Base-by-base conservation (phyloP, 345 rosid genomes). In the Durio zibethinus region DNA sequence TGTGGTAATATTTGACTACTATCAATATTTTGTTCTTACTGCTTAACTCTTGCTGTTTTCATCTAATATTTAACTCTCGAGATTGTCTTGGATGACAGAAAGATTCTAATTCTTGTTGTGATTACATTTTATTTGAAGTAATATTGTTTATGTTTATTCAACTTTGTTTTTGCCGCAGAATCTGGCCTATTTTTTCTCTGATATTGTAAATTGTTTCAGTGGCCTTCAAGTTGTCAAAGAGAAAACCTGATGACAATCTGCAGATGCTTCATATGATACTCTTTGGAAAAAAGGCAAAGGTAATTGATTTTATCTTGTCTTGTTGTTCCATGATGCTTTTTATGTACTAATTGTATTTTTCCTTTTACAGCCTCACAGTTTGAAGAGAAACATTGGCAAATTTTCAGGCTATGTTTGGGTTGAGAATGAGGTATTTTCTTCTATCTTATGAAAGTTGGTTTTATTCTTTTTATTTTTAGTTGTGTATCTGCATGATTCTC, bases 231-330 rank as follows among this genome's bases (percentile, higher is more conserved):
- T 80, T 96, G 81, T 93, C 98, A 62, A 93, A 93, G 97, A 91
- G 94, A 86, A 96, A 93, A 85, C 79, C 97, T 79, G 98, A 96
- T 54, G 98, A 92, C 74, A 92, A 89, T 82, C 90, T 96, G 74
- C 91, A 87, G 72, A 63, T 87, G 74, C 90, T 96, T 72, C 99
- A 96, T 67, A 78, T 83, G 35, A 82, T 96, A 78, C 94, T 96
- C 59, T 96, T 85, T 76, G 99, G 98, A 83, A 96, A 96, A 90
- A 96, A 93, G 85, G 99, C 89, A 72, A 96, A 96, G 98, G 99
- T 96, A 75, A 77, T 23, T 11, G 10, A 27, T 12, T 12, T 27
- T 29, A 38, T 59, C 36, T 67, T 36, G 20, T 20, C 9, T 29
- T 48, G 73, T 45, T 43, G 36, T 75, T 66, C 47, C 4, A 40